phyloP scores from a whole-genome alignment of 345 rosid species.

The Salix viminalis region DNA sequence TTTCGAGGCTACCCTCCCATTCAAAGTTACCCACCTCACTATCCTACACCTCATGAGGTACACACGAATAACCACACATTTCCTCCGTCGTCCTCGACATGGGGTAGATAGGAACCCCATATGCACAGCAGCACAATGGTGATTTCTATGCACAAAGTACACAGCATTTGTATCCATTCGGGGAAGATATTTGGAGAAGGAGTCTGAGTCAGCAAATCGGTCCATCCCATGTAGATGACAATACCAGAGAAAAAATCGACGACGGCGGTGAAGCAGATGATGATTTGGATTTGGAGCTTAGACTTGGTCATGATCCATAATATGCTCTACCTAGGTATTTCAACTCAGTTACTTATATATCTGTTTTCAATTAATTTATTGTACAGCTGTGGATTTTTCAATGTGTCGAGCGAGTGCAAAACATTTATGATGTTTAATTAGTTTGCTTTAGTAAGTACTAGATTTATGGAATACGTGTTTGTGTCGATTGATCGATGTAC shows the following conservation, averaged over 20 bases:
- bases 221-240: constrained; percentile 26
- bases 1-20: constrained; percentile 23
- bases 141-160: constrained; percentile 23
- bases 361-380: constrained; percentile 6
- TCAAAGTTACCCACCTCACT: constrained; percentile 26
- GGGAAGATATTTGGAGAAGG: constrained; percentile 18
- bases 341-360: background rate
- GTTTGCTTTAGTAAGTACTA: background rate
- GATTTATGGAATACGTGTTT: background rate
- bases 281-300: constrained; percentile 26
- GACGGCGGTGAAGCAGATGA: constrained; percentile 17
- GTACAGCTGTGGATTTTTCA: constrained; percentile 15
- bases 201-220: constrained; percentile 17
- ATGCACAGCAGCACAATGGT: constrained; percentile 23
- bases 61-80: constrained; percentile 15
- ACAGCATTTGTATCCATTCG: constrained; percentile 22
- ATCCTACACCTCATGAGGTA: constrained; percentile 12
- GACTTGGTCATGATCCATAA: constrained; percentile 24
- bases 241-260: constrained; percentile 1
- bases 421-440: background rate
- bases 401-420: constrained; percentile 4
- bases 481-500: background rate
- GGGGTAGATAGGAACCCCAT: constrained; percentile 12
- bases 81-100: constrained; percentile 1
- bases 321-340: background rate